Conservation (phyloP, 306 rosid genomes). For the Biancaea sappan region DNA sequence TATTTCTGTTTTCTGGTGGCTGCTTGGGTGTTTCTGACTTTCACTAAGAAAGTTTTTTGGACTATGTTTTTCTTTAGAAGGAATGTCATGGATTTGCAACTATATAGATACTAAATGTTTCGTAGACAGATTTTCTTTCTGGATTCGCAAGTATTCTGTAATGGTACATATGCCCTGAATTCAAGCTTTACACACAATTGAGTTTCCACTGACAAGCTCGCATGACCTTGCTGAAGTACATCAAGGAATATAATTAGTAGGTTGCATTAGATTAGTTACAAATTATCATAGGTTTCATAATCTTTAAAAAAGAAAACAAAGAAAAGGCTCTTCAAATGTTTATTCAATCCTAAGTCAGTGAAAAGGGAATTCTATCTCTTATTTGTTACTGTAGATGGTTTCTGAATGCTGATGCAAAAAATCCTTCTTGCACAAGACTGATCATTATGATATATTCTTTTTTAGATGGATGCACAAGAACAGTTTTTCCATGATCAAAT, state of each 20-base stretch:
- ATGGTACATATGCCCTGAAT: too few relatives aligned
- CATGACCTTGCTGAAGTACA: too few relatives aligned
- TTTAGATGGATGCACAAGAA: conserved; percentile 46
- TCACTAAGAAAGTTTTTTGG: not conserved
- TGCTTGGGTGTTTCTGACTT: not conserved
- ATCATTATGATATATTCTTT: conserved; percentile 5
- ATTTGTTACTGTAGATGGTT: not conserved
- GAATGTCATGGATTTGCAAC: conserved; percentile 2
- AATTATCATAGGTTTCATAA: too few relatives aligned
- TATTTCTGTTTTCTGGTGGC: not conserved
- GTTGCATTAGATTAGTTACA: too few relatives aligned
- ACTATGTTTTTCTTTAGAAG: conserved; percentile 2
- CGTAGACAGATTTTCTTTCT: not conserved
- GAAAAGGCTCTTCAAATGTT: too few relatives aligned
- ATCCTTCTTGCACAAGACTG: not conserved
- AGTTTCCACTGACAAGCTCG: too few relatives aligned
- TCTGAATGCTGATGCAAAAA: not conserved
- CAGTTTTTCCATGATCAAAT: conserved; percentile 34
- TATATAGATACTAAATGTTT: not conserved
- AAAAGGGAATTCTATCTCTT: not conserved
- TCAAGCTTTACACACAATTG: too few relatives aligned
- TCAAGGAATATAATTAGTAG: too few relatives aligned
- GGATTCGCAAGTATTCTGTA: not conserved
- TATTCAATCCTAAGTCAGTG: too few relatives aligned
- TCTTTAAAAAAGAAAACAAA: too few relatives aligned